Base-by-base conservation (phyloP, 345 rosid genomes). In the Aurinia saxatilis region DNA sequence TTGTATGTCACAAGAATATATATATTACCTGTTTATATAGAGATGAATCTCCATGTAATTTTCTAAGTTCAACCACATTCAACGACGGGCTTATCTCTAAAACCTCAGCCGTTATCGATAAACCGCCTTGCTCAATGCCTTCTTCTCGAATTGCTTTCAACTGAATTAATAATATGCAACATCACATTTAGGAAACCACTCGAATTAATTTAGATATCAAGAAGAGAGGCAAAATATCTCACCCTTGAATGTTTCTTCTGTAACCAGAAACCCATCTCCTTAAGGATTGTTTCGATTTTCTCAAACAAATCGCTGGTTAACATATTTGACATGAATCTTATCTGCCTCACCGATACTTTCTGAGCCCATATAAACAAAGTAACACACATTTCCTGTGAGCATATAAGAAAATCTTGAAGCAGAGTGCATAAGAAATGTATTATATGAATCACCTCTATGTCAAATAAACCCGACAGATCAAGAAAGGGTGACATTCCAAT, bases 401-500 rank as follows among this genome's bases (percentile, higher is more conserved):
- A 62, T 5, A 54, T 11, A 10, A 63, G n/a, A 33, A 13, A 33
- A n/a, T n/a, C 31, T 31, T 37, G 48, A 54, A 37, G 54, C 63
- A 54, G 30, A 38, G 57, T n/a, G n/a, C n/a, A n/a, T n/a, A n/a
- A n/a, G n/a, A n/a, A n/a, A n/a, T n/a, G n/a, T n/a, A n/a, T n/a
- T n/a, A n/a, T n/a, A n/a, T n/a, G n/a, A n/a, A n/a, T n/a, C n/a
- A n/a, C n/a, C n/a, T n/a, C n/a, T n/a, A n/a, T n/a, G n/a, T 89
- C 95, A 16, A 86, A 92, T 72, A 92, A 85, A 64, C 98, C 93
- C 5, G 96, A 89, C 38, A 92, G 86, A 60, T 89, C 93, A 4
- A 92, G 86, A 77, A 77, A 84, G 4, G 93, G 80, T 5, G 96
- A 89, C 98, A 91, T 92, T 70, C 96, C 96, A 1, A n/a, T n/a